Evolutionary conservation across 2,329 filamentous ascomycete genomes (phyloP), one percentile per base, ranked within the genome.

Genomic region (Trichoderma sp.): DNA sequence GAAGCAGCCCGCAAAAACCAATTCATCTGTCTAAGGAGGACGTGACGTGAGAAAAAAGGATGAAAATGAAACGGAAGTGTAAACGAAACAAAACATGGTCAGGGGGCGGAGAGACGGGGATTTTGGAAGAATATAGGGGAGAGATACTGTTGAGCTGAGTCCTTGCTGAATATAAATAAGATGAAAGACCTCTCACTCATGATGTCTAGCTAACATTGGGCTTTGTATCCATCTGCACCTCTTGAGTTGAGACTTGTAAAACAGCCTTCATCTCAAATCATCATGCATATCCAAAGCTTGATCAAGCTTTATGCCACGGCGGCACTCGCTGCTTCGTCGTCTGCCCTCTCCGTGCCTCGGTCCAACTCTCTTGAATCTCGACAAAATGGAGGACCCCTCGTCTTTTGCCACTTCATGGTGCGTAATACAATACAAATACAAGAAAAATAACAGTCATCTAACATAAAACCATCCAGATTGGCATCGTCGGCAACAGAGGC

Each of bases 401-500:
- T 47, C 43, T 47, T 47, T 20, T 47, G 43, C 43, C 43, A 47
- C 43, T 47, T 47, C n/a, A 47, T 47, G 43, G 43, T 47, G 4
- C 3, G 39, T 47, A 0, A 47, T n/a, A 47, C 1, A 9, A n/a
- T n/a, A n/a, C 17, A n/a, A 43, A 43, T n/a, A 47, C 6, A 43
- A n/a, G 15, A 43, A 17, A 17, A 1, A n/a, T n/a, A 15, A 36
- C 13, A 7, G 36, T 47, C 39, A 47, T 11, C 39, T n/a, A 43
- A 43, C 39, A 47, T 1, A 4, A 2, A 8, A 47, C n/a, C 43
- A 47, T 2, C 79, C 79, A 85, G 74, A 83, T 74, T n/a, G 83
- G 85, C 72, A 84, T 86, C 50, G 79, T 82, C 28, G 79, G 81
- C 58, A 81, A 82, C 66, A 82, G 84, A 43, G 76, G 78, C 61